phyloP scores from a whole-genome alignment of 164 flowering plant genomes.

The Umbilicus rupestris region DNA sequence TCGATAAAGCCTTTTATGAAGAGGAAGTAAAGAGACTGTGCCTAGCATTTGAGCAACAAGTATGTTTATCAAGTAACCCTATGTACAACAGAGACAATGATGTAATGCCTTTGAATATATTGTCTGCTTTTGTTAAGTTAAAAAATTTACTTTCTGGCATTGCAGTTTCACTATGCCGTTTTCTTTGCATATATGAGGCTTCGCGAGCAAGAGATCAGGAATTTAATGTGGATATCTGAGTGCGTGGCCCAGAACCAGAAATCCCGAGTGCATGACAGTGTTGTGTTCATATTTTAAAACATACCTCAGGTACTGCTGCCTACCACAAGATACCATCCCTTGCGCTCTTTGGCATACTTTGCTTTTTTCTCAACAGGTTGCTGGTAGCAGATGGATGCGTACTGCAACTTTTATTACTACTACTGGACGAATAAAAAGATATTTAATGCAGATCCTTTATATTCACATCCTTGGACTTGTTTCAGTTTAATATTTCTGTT shows the following conservation, averaged over 20 bases:
- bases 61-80: slow-evolving; percentile 19
- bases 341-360: background rate
- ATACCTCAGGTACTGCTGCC: background rate
- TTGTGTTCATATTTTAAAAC: slow-evolving; percentile 78
- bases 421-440: background rate
- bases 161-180: slow-evolving; percentile 94
- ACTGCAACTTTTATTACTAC: background rate
- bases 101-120: background rate
- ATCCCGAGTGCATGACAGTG: slow-evolving; percentile 97
- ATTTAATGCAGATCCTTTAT: background rate
- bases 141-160: background rate
- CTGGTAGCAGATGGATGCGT: background rate
- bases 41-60: slow-evolving; percentile 97
- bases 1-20: slow-evolving; percentile 98
- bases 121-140: background rate
- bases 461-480: no score
- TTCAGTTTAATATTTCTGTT: background rate
- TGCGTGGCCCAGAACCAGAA: slow-evolving; percentile 99
- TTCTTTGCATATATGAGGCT: slow-evolving; percentile 97
- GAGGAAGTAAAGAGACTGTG: slow-evolving; percentile 98
- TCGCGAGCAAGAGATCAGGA: slow-evolving; percentile 98
- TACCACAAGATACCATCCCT: background rate
- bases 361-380: background rate
- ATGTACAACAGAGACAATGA: no score
- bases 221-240: slow-evolving; percentile 99